Evolutionary conservation across 1,284 basidiomycete species (phyloP).

Genomic region (Ganoderma lucidum): DNA sequence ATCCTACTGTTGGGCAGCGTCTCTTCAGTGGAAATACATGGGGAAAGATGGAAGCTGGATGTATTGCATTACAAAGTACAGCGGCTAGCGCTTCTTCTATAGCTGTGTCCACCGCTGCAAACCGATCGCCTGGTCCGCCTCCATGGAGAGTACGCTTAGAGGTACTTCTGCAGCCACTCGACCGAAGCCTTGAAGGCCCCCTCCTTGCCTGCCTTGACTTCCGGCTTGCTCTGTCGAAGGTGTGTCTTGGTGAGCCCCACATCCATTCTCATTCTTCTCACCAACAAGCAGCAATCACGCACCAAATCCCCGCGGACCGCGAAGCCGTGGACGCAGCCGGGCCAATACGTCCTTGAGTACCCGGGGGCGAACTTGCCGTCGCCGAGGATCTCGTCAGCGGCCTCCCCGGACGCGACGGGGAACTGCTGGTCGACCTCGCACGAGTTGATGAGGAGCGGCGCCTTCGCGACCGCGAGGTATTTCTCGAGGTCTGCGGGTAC

Average conservation of each 20-base stretch:
- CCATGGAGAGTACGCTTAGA: conserved; percentile 22
- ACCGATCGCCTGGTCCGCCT: too few relatives aligned
- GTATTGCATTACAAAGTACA: not conserved
- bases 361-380: conserved; percentile 47
- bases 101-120: not conserved
- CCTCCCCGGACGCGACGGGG: conserved; percentile 39
- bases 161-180: conserved; percentile 39
- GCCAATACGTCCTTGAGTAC: conserved; percentile 53
- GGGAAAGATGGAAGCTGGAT: not conserved
- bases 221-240: conserved; percentile 43
- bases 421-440: conserved; percentile 48
- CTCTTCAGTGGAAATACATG: too few relatives aligned
- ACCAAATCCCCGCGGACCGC: conserved; percentile 50
- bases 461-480: conserved; percentile 31
- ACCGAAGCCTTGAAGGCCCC: conserved; percentile 43
- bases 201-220: conserved; percentile 43
- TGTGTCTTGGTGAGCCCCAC: conserved; percentile 14
- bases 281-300: conserved; percentile 7
- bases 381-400: conserved; percentile 52
- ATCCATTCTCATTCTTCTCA: not conserved
- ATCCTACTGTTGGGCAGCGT: too few relatives aligned
- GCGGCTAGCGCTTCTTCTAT: not conserved
- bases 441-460: conserved; percentile 54
- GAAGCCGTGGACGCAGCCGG: conserved; percentile 61
- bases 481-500: conserved; percentile 58